Evolutionary conservation across 192 early-diverging fungal species (phyloP), one percentile per base, ranked within the genome.

Genomic region (Podochytrium sp.): DNA sequence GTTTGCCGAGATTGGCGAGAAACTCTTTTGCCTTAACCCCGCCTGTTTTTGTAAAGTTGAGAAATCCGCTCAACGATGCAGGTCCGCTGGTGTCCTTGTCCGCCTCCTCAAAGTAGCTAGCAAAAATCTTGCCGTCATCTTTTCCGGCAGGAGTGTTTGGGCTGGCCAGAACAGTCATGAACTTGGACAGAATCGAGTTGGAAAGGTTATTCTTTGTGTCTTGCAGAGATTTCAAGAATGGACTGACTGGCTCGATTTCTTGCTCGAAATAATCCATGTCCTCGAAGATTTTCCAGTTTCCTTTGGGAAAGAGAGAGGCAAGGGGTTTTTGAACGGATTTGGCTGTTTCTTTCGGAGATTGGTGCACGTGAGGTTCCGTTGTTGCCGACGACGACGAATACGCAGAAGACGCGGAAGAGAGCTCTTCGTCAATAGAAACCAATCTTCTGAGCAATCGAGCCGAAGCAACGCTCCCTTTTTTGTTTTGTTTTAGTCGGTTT

Each of bases 371-470:
- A n/a, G n/a, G n/a, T n/a, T n/a, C n/a, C n/a, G n/a, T n/a, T n/a
- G n/a, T n/a, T n/a, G n/a, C n/a, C n/a, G n/a, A n/a, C n/a, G n/a
- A n/a, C n/a, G n/a, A n/a, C n/a, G n/a, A n/a, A n/a, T n/a, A n/a
- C n/a, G n/a, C n/a, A n/a, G n/a, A n/a, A n/a, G n/a, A n/a, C n/a
- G n/a, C n/a, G n/a, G n/a, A 18, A n/a, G 14, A 10, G 30, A 65
- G 47, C 12, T 69, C 50, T 55, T 69, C 66, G 25, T 69, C 66
- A 3, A 55, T n/a, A 34, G 66, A 30, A 29, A 69, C 33, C 18
- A 69, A 33, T 37, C 55, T 69, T 55, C 35, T 23, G 23, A 69
- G 34, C 2, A 69, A 37, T 35, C 51, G 47, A 5, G 66, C 66
- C n/a, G 66, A 69, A 20, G 66, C 35, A 16, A 55, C 50, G 25